Conservation (phyloP, 345 rosid genomes). For the Psidium guajava region DNA sequence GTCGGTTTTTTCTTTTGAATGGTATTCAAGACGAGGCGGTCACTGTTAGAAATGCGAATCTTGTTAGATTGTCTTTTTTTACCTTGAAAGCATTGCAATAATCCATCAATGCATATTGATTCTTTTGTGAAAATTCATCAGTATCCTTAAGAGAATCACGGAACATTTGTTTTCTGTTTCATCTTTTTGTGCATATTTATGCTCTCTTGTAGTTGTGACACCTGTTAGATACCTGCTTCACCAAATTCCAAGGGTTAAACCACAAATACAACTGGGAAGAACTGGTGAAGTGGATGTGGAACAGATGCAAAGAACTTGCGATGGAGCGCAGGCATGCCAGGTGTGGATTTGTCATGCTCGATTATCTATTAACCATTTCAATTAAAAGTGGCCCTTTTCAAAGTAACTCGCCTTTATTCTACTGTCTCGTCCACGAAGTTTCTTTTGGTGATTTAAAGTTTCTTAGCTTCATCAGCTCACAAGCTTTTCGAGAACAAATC, state of each 20-base stretch:
- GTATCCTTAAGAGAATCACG: slow-evolving; percentile 4
- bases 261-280: background rate
- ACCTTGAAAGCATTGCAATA: slow-evolving; percentile 25
- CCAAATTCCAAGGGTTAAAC: background rate
- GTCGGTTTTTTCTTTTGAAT: slow-evolving; percentile 1
- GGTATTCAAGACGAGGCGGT: slow-evolving; percentile 15
- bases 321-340: background rate
- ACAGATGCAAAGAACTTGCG: background rate
- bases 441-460: background rate
- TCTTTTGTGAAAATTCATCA: slow-evolving; percentile 17
- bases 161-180: background rate
- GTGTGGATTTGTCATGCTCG: background rate
- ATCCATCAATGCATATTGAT: slow-evolving; percentile 20
- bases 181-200: background rate
- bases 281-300: background rate
- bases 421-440: background rate
- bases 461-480: background rate
- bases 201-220: background rate
- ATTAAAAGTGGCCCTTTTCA: background rate
- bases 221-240: background rate
- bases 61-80: slow-evolving; percentile 5
- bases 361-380: background rate
- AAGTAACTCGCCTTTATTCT: background rate
- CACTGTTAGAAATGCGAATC: slow-evolving; percentile 14
- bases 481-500: background rate